phyloP scores from a whole-genome alignment of 1,139 yeast genomes.

The Yamadazyma aaseri region DNA sequence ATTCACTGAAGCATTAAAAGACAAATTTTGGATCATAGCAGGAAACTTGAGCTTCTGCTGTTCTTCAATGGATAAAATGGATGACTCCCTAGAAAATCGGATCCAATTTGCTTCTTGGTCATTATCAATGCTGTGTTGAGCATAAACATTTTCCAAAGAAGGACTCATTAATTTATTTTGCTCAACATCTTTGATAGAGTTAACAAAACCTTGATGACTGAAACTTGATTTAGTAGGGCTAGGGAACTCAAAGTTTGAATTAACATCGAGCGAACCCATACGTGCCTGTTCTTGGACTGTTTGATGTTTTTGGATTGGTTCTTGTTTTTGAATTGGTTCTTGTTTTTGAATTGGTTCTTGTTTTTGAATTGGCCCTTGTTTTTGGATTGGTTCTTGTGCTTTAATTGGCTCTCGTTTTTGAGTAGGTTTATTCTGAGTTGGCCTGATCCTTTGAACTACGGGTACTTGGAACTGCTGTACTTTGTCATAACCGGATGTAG shows the following conservation, averaged over 20 bases:
- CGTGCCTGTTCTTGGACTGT: no score
- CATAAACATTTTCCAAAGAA: constrained; percentile 1
- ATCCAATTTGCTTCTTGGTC: constrained; percentile 43
- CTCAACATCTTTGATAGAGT: constrained; percentile 12
- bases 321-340: no score
- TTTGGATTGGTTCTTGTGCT: no score
- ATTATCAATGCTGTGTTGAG: constrained; percentile 6
- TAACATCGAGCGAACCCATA: constrained; percentile 17
- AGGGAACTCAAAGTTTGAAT: constrained; percentile 19
- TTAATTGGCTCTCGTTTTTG: no score
- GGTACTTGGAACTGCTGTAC: no score
- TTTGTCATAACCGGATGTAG: no score
- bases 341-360: no score
- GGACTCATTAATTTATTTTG: constrained; percentile 13
- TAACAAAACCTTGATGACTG: constrained; percentile 1
- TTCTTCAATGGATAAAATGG: constrained; percentile 8
- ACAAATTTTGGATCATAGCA: constrained; percentile 3
- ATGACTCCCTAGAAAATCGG: constrained; percentile 16
- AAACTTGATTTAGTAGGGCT: constrained; percentile 5
- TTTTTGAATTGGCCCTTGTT: no score
- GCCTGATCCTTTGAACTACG: no score
- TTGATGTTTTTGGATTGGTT: no score
- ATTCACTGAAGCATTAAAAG: constrained; percentile 7
- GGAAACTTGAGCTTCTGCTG: constrained; percentile 5
- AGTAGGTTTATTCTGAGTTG: no score